Conservation (phyloP, 78 protist genomes). For the Dictyostelium purpureum region DNA sequence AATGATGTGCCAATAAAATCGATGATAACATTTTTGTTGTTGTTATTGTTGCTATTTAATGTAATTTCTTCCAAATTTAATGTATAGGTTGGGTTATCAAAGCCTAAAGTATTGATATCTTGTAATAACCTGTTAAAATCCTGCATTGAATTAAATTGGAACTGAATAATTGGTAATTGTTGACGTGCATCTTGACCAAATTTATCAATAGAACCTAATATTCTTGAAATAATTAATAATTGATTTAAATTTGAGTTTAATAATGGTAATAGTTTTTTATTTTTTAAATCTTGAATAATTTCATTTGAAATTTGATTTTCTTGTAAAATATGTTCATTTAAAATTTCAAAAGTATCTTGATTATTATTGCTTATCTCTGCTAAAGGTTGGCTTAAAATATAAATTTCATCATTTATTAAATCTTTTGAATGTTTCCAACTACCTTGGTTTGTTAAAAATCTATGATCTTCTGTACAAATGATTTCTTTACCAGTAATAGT, state of each 20-base stretch:
- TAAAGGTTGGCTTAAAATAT: neutral
- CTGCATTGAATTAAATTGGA: neutral
- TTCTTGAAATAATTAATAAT: neutral
- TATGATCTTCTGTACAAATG: slow-evolving; percentile 46
- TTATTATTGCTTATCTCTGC: neutral
- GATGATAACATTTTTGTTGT: neutral
- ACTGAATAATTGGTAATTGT: slow-evolving; percentile 10
- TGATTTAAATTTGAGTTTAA: neutral
- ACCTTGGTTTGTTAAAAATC: slow-evolving; percentile 33
- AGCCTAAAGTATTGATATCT: slow-evolving; percentile 13
- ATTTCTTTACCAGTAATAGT: slow-evolving; percentile 17
- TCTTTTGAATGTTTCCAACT: slow-evolving; percentile 17
- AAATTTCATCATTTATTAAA: neutral
- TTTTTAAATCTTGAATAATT: neutral
- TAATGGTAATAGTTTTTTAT: slow-evolving; percentile 10
- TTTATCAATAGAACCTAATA: slow-evolving; percentile 12
- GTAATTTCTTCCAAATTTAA: neutral
- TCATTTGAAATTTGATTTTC: neutral
- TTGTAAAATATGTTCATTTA: neutral
- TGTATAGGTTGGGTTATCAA: neutral
- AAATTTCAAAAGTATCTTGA: neutral
- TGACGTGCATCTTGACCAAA: neutral
- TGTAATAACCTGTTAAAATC: slow-evolving; percentile 1
- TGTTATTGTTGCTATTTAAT: neutral
- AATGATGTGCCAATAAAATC: slow-evolving; percentile 9